Evolutionary conservation across 1,284 basidiomycete genomes (phyloP), one percentile per base, ranked within the genome.

Genomic region (Athelia psychrophila): DNA sequence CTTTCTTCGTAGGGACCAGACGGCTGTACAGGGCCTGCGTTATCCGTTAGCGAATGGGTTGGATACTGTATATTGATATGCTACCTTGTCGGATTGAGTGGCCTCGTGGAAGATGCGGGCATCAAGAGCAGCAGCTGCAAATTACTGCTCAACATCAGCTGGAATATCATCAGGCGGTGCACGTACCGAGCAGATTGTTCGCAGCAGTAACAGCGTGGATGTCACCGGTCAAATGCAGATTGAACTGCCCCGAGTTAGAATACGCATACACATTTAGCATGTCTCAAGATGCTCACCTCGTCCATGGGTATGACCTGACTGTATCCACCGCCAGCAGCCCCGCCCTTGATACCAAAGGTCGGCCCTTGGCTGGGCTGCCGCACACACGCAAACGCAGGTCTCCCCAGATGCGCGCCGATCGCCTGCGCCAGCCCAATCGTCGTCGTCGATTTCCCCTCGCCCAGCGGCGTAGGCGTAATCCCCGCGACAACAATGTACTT

Each of bases 231-330:
- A 99, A 75, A 69, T 99, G 97, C 52, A 96, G 72, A 69, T 96
- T 97, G 71, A 97, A 97, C 87, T 91, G 23, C 12, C 24, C 46
- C 48, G 19, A 55, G 62, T 50, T 58, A 49, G 32, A 13, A 47
- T 6, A 13, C 16, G 44, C 33, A 10, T 18, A 40, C 51, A 22
- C 33, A 10, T 4, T 52, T 19, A 22, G 19, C n/a, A n/a, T n/a
- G n/a, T n/a, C n/a, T 1, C n/a, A 15, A 50, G 66, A n/a, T n/a
- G n/a, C 72, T 55, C 68, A 93, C 93, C 77, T 98, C 95, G 65
- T 98, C 95, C 95, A 98, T 98, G 49, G 95, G 95, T 72, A 98
- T 98, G 63, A 99, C 93, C 70, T 99, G 96, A 67, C 93, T 95
- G 78, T 99, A 99, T 53, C 96, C 96, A 60, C 96, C 96, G 51